Evolutionary conservation across 768 basidiomycete genomes (phyloP).

Genomic region (Phylloporus sp.): DNA sequence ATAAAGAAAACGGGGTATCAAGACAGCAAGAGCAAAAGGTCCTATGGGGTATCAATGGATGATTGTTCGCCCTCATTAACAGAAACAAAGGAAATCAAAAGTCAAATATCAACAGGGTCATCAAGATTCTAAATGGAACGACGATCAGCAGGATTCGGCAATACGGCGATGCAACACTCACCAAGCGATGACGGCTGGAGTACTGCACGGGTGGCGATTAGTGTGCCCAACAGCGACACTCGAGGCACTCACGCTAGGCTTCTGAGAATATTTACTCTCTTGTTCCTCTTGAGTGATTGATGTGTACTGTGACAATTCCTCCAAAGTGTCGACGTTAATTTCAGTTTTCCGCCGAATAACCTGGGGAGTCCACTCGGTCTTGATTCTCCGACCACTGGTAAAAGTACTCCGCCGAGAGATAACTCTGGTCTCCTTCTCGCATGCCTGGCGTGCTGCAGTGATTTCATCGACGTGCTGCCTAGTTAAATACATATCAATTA

Average conservation of each 20-base stretch:
- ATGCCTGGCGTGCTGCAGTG: slow-evolving; percentile 14
- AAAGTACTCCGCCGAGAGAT: slow-evolving; percentile 15
- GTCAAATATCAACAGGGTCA: slow-evolving; percentile 20
- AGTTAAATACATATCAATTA: neutral
- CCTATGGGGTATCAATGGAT: neutral
- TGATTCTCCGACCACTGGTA: neutral
- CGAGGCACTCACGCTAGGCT: slow-evolving; percentile 13
- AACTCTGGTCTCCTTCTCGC: neutral
- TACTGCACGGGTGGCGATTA: slow-evolving; percentile 11
- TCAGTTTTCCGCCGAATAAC: slow-evolving; percentile 11
- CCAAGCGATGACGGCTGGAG: slow-evolving; percentile 22
- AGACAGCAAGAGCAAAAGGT: neutral
- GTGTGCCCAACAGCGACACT: neutral
- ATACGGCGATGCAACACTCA: slow-evolving; percentile 3
- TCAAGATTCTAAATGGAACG: slow-evolving; percentile 18
- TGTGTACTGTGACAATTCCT: slow-evolving; percentile 1
- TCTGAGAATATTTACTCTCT: slow-evolving; percentile 12
- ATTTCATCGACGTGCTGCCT: slow-evolving; percentile 17
- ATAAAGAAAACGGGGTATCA: neutral
- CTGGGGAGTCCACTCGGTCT: slow-evolving; percentile 3
- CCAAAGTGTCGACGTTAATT: slow-evolving; percentile 4
- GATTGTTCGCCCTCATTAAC: neutral
- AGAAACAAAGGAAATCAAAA: too few species aligned
- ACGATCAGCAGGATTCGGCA: neutral
- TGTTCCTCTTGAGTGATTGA: neutral